phyloP scores from a whole-genome alignment of 2,329 filamentous ascomycete genomes.

The Alternaria sp. region DNA sequence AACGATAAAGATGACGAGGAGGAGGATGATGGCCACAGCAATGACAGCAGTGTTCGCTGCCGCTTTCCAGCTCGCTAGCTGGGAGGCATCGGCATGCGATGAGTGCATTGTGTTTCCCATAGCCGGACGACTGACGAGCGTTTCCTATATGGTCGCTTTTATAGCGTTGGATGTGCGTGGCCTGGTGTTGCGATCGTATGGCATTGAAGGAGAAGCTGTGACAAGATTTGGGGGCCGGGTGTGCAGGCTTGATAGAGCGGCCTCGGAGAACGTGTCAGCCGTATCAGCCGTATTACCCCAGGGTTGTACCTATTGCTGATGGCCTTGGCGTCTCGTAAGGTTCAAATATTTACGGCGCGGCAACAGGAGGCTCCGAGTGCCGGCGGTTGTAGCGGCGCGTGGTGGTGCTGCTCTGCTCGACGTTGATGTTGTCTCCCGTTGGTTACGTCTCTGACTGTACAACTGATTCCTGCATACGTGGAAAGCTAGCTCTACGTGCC shows the following conservation, averaged over 20 bases:
- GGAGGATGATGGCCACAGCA: background rate
- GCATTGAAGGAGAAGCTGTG: background rate
- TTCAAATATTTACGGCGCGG: background rate
- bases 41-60: background rate
- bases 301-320: background rate
- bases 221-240: background rate
- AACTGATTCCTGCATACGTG: background rate
- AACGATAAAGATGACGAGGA: background rate
- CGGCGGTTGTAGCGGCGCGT: constrained; percentile 37
- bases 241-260: background rate
- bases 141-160: background rate
- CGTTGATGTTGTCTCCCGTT: constrained; percentile 20
- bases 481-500: background rate
- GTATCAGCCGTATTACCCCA: background rate
- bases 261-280: background rate
- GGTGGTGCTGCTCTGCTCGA: constrained; percentile 18
- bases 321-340: background rate
- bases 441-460: background rate
- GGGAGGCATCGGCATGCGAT: background rate
- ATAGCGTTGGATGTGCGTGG: background rate
- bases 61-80: background rate
- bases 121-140: background rate
- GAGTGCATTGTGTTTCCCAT: background rate
- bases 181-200: background rate
- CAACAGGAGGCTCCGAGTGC: constrained; percentile 44